Base-by-base conservation (phyloP, 1,284 basidiomycete species). In the Pyrrhoderma noxium region DNA sequence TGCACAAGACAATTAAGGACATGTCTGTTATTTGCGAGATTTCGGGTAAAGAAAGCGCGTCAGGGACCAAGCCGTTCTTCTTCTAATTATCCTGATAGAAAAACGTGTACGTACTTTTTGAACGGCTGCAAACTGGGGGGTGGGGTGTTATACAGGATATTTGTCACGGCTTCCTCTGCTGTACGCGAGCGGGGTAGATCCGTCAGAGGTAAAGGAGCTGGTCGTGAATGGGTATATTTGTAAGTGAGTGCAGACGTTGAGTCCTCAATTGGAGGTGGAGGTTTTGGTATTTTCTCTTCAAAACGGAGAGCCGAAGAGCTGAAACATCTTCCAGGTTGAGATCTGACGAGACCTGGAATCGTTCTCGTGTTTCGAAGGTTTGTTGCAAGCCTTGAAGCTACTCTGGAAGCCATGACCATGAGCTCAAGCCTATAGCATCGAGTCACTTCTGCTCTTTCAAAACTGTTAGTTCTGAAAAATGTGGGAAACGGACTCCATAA, bases 1-100 rank as follows among this genome's bases (percentile, higher is more conserved):
- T 99, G 96, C 5, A 99, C 96, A 56, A 99, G 82, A 69, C 94
- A 98, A 73, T 99, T 99, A 58, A 99, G 79, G 54, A 95, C 83
- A 66, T 99, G 96, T 66, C 93, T 89, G 64, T 45, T 40, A 18
- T 40, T 40, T 40, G n/a, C 21, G 21, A 5, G 14, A 14, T n/a
- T 16, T 40, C 38, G 34, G 19, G 39, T 11, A 40, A 39, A 36
- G 27, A 53, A 21, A 38, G 13, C 23, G 37, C 21, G 51, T 45
- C n/a, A 21, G 45, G 23, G 8, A 49, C 40, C 36, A 51, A 46
- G 11, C 42, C 47, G 36, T 51, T 31, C 54, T 40, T 40, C 14
- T 7, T 18, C 38, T 5, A 40, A 7, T 7, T 40, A 18, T 14
- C 8, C 38, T 7, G 21, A 40, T 40, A 38, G 23, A 44, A 47